phyloP scores from a whole-genome alignment of 345 rosid genomes.

The Euphorbia lathyris region DNA sequence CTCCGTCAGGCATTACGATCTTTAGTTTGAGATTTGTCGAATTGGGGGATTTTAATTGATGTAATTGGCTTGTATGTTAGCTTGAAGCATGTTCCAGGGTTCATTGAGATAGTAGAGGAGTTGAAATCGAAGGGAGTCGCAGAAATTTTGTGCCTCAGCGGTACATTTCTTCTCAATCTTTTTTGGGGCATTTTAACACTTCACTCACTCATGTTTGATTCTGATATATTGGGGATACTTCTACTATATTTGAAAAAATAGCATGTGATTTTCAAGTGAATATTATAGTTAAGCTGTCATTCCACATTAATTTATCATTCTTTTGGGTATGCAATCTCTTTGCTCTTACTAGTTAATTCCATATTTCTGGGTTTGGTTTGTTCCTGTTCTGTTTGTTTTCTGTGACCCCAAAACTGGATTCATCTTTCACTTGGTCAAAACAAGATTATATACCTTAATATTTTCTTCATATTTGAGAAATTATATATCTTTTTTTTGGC shows the following conservation, averaged over 20 bases:
- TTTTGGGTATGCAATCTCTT: no score
- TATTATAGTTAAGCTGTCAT: background rate
- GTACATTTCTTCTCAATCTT: slow-evolving; percentile 27
- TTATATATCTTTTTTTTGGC: background rate
- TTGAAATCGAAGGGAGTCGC: slow-evolving; percentile 78
- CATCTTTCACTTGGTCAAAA: no score
- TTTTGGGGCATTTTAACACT: background rate
- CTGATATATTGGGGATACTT: background rate
- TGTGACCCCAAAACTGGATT: no score
- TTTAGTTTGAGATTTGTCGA: background rate
- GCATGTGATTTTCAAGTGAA: background rate
- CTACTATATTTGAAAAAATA: background rate
- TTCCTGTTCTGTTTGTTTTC: no score
- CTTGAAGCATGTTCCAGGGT: slow-evolving; percentile 94
- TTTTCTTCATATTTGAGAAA: background rate
- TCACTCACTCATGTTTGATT: background rate
- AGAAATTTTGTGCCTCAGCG: slow-evolving; percentile 80
- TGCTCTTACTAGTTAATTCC: no score
- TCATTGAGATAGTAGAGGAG: slow-evolving; percentile 80
- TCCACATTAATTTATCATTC: no score
- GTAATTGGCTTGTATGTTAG: slow-evolving; percentile 30
- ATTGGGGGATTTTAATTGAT: background rate
- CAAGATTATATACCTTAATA: no score
- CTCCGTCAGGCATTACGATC: background rate
- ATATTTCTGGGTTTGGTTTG: no score